Percentiles rank a stretch among this genome's conserved stretches.
Evolutionary conservation across 495 filamentous ascomycete species (phyloP).

Genomic region (Alectoria sarmentosa): DNA sequence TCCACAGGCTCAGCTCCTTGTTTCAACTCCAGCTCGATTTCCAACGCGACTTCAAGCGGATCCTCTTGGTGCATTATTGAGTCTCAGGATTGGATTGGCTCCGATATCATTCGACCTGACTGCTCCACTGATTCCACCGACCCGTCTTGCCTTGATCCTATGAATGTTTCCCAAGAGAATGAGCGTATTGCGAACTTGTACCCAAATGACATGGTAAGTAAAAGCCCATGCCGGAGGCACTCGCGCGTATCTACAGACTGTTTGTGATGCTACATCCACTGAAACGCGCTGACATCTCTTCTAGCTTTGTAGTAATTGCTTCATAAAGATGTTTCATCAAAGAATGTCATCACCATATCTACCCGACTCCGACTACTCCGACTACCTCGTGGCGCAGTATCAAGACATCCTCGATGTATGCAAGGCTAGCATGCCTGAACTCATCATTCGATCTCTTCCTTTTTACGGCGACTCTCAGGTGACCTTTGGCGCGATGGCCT

Average conservation of each 20-base stretch:
- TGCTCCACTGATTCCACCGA: slow-evolving; percentile 15
- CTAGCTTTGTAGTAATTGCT: slow-evolving; percentile 24
- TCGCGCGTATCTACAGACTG: neutral
- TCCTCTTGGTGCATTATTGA: slow-evolving; percentile 18
- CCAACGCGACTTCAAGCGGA: neutral
- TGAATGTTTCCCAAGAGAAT: slow-evolving; percentile 11
- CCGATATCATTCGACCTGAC: slow-evolving; percentile 19
- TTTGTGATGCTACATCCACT: neutral
- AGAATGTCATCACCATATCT: slow-evolving; percentile 19
- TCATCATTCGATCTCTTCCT: slow-evolving; percentile 14
- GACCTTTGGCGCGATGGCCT: neutral
- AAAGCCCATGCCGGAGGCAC: no score
- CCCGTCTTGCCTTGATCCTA: slow-evolving; percentile 14
- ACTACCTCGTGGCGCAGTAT: slow-evolving; percentile 19
- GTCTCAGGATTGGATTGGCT: slow-evolving; percentile 20
- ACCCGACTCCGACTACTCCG: slow-evolving; percentile 21
- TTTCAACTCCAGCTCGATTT: neutral
- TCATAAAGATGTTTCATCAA: slow-evolving; percentile 18
- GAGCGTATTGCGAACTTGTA: slow-evolving; percentile 22
- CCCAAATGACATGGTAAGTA: slow-evolving; percentile 17
- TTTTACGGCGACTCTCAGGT: neutral
- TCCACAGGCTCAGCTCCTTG: neutral
- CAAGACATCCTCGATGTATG: slow-evolving; percentile 24
- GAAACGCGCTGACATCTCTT: neutral
- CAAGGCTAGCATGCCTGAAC: slow-evolving; percentile 15